These are phyloP conservation scores for Raffaelea deltoideospora DNA, from an alignment of 2,329 filamentous ascomycete species.

Conservation along the genomic window DNA sequence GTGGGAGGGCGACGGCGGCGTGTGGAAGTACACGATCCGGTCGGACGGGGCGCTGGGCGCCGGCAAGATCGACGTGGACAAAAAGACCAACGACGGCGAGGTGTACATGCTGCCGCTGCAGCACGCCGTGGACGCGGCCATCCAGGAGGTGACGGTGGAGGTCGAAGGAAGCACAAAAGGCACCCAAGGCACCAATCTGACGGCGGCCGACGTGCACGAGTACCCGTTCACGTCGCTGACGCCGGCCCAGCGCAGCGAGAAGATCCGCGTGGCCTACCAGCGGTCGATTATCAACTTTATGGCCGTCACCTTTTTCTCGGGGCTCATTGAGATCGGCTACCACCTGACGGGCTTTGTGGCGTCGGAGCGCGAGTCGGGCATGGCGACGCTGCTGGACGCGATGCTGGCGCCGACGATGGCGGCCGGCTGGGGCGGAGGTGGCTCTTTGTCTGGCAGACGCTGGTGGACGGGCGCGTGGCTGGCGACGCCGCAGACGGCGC, in stretches of 20 bases:
- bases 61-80: constrained; percentile 45
- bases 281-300: constrained; percentile 59
- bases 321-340: constrained; percentile 69
- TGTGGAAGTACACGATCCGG: constrained; percentile 80
- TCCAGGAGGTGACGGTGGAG: constrained; percentile 36
- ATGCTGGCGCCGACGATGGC: constrained; percentile 65
- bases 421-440: too few species aligned
- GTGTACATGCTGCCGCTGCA: constrained; percentile 66
- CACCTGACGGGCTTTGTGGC: constrained; percentile 79
- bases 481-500: constrained; percentile 61
- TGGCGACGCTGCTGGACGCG: constrained; percentile 76
- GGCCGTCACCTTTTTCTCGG: constrained; percentile 64
- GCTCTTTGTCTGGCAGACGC: too few species aligned
- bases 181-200: constrained; percentile 9
- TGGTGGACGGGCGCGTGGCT: constrained; percentile 55
- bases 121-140: constrained; percentile 59
- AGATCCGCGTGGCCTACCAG: constrained; percentile 58
- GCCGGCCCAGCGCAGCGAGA: constrained; percentile 45
- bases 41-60: constrained; percentile 59
- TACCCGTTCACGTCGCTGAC: constrained; percentile 66
- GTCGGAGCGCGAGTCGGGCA: constrained; percentile 70
- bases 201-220: constrained; percentile 29
- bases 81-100: constrained; percentile 57
- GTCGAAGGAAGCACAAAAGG: too few species aligned
- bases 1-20: constrained; percentile 44